phyloP scores from a whole-genome alignment of 2,329 filamentous ascomycete species.

The Sporothrix humicola region DNA sequence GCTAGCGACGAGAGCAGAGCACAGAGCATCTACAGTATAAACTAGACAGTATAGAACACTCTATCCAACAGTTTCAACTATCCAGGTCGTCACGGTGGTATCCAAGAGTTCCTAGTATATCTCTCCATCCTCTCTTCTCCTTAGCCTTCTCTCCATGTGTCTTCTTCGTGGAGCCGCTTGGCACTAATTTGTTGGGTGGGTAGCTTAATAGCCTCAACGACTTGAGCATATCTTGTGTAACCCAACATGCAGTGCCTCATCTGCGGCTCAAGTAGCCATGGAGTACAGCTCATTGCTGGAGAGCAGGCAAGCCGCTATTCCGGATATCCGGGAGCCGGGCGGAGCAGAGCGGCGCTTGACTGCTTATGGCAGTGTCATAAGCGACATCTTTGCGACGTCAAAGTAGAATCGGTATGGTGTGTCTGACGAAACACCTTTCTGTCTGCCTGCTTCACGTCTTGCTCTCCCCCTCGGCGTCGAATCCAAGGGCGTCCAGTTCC shows the following conservation, averaged over 20 bases:
- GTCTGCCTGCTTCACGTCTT: constrained; percentile 26
- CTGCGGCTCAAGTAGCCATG: no score
- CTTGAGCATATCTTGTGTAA: background rate
- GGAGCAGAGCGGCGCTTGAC: background rate
- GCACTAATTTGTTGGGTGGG: background rate
- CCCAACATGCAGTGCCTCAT: no score
- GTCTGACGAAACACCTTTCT: background rate
- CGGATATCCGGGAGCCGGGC: background rate
- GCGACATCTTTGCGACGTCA: background rate
- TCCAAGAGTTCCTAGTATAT: background rate
- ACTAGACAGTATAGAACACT: constrained; percentile 19
- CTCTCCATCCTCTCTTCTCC: background rate
- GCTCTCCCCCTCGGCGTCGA: constrained; percentile 68
- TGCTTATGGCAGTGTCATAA: background rate
- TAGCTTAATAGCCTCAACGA: background rate
- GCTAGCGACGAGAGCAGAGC: background rate
- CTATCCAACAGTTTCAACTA: background rate
- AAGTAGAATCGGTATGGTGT: background rate
- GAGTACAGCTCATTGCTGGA: background rate
- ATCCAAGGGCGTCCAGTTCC: constrained; percentile 83
- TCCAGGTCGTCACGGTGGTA: background rate
- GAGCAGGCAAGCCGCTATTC: background rate
- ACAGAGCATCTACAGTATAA: background rate
- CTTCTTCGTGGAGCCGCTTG: no score
- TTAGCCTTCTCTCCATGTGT: background rate